Conservation (phyloP, 768 basidiomycete species). For the Postia placenta region DNA sequence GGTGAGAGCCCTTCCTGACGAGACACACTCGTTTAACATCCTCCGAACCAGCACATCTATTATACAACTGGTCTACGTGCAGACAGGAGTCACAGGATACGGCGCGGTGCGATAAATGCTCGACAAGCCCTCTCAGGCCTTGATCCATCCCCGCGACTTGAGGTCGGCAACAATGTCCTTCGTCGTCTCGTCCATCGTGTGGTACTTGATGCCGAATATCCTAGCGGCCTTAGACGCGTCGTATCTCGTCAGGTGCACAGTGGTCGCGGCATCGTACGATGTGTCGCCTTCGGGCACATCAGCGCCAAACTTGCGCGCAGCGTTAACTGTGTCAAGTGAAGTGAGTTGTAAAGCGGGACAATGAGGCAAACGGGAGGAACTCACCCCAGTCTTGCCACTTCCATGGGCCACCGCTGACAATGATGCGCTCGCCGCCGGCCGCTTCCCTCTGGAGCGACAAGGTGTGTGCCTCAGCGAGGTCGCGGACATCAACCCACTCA, state of each 20-base stretch:
- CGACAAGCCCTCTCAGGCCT: no score
- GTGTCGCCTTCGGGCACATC: constrained; percentile 6
- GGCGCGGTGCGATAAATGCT: no score
- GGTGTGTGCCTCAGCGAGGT: constrained; percentile 50
- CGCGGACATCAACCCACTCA: constrained; percentile 40
- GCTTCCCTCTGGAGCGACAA: constrained; percentile 42
- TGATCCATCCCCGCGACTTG: constrained; percentile 17
- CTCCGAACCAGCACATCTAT: no score
- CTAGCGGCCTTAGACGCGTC: constrained; percentile 27
- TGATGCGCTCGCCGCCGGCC: constrained; percentile 52
- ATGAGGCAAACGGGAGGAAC: no score
- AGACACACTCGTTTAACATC: no score
- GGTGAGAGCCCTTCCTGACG: no score
- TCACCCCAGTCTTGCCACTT: constrained; percentile 16
- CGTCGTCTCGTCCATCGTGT: constrained; percentile 13
- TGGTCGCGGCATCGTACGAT: constrained; percentile 14
- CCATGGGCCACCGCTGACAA: constrained; percentile 31
- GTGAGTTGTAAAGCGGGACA: no score
- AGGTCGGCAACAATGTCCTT: constrained; percentile 17
- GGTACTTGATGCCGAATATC: constrained; percentile 18
- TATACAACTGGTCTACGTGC: no score
- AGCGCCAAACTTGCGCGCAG: constrained; percentile 5
- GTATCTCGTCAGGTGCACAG: constrained; percentile 23
- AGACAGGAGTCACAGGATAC: no score
- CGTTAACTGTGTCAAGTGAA: no score